A percentile compares a stretch with the other conserved stretches of the same genome.
phyloP scores from a whole-genome alignment of 371 early-diverging fungal species.

The Sporodiniella umbellata region DNA sequence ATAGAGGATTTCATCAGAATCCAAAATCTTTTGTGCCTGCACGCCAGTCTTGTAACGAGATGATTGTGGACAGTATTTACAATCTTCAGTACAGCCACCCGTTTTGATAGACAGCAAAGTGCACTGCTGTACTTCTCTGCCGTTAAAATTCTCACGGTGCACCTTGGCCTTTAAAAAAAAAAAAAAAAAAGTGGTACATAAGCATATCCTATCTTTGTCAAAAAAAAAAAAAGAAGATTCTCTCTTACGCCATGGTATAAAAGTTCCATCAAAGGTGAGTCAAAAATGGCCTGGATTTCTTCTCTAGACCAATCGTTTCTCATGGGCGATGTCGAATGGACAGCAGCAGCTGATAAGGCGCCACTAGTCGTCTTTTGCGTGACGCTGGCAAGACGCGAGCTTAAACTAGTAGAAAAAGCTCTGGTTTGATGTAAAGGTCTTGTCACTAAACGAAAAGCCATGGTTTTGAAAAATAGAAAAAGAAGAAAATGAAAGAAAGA shows the following conservation, averaged over 20 bases:
- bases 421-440: slow-evolving; percentile 37
- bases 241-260: slow-evolving; percentile 69
- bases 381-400: slow-evolving; percentile 55
- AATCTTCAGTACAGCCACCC: slow-evolving; percentile 88
- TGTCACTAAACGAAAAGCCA: slow-evolving; percentile 42
- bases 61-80: slow-evolving; percentile 86
- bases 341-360: slow-evolving; percentile 56
- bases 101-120: slow-evolving; percentile 84
- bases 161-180: slow-evolving; percentile 83
- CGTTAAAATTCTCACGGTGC: slow-evolving; percentile 73
- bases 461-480: slow-evolving; percentile 10
- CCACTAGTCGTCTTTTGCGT: slow-evolving; percentile 28
- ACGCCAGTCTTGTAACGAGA: slow-evolving; percentile 72
- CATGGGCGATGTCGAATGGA: slow-evolving; percentile 55
- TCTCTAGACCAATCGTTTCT: slow-evolving; percentile 76
- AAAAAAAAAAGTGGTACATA: slow-evolving; percentile 1
- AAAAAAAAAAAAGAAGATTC: too few relatives aligned
- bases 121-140: slow-evolving; percentile 78
- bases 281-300: slow-evolving; percentile 75
- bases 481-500: slow-evolving; percentile 12
- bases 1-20: slow-evolving; percentile 67
- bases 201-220: background rate
- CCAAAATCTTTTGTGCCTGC: slow-evolving; percentile 73
- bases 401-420: slow-evolving; percentile 46
- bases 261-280: slow-evolving; percentile 80